phyloP scores from a whole-genome alignment of 371 early-diverging fungal species.

The Mucor sp. region DNA sequence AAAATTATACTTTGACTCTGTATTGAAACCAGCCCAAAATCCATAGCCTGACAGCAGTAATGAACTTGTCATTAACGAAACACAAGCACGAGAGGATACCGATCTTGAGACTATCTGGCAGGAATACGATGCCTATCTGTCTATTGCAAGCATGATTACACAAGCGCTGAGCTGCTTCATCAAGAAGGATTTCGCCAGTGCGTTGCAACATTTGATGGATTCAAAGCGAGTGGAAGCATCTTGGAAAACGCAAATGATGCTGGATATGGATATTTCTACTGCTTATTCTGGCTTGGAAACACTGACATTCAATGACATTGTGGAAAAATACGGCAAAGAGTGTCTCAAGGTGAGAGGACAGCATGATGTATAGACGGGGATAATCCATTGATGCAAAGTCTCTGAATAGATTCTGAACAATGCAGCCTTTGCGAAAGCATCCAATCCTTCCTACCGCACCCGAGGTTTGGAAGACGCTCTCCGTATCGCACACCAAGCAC shows the following conservation, averaged over 20 bases:
- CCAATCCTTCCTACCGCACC: constrained; percentile 32
- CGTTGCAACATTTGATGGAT: constrained; percentile 27
- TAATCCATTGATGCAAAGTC: too few relatives aligned
- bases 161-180: constrained; percentile 23
- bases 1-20: too few relatives aligned
- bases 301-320: constrained; percentile 20
- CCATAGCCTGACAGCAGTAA: not conserved
- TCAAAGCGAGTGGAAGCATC: constrained; percentile 28
- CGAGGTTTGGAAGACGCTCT: constrained; percentile 46
- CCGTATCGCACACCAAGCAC: constrained; percentile 38
- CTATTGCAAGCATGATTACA: constrained; percentile 16
- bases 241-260: constrained; percentile 38
- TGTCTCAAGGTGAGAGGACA: constrained; percentile 33
- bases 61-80: constrained; percentile 10
- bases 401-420: constrained; percentile 25
- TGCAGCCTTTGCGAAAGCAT: constrained; percentile 33
- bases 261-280: constrained; percentile 20
- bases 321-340: constrained; percentile 29
- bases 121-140: constrained; percentile 27
- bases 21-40: too few relatives aligned
- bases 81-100: constrained; percentile 10
- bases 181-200: constrained; percentile 14
- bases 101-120: constrained; percentile 20
- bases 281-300: constrained; percentile 23
- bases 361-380: too few relatives aligned